These are phyloP conservation scores for Amanita molliuscula DNA, from an alignment of 768 basidiomycete genomes.

Conservation along the genomic window DNA sequence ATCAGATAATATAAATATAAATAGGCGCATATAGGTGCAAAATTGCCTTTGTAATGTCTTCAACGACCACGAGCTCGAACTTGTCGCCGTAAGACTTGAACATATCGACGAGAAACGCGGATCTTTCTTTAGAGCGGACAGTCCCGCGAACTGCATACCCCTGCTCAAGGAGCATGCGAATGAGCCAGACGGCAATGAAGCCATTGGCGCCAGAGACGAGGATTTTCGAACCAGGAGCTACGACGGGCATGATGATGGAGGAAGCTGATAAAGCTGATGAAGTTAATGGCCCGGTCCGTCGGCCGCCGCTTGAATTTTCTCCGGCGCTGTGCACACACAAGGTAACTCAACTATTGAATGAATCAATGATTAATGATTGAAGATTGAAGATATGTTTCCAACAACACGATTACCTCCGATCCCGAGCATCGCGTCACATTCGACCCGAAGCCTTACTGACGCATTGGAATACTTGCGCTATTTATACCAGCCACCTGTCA, in stretches of 20 bases:
- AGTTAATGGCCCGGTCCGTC: not conserved
- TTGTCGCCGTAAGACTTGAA: slow-evolving; percentile 45
- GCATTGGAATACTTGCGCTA: slow-evolving; percentile 38
- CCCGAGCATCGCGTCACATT: slow-evolving; percentile 25
- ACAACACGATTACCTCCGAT: slow-evolving; percentile 46
- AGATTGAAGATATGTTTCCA: slow-evolving; percentile 20
- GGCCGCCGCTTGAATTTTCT: not conserved
- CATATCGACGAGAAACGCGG: slow-evolving; percentile 38
- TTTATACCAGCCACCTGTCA: slow-evolving; percentile 54
- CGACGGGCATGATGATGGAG: slow-evolving; percentile 18
- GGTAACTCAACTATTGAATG: no score
- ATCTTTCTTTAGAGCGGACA: slow-evolving; percentile 54
- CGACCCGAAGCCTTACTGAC: slow-evolving; percentile 27
- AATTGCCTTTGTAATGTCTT: slow-evolving; percentile 44
- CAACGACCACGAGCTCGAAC: slow-evolving; percentile 57
- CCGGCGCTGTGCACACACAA: no score
- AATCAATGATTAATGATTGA: no score
- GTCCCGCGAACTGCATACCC: slow-evolving; percentile 61
- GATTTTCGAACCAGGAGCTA: slow-evolving; percentile 21
- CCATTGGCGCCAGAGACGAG: slow-evolving; percentile 54
- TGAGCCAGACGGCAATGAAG: slow-evolving; percentile 51
- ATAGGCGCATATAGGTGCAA: not conserved
- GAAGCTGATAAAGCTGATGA: no score
- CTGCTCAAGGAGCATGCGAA: slow-evolving; percentile 40
- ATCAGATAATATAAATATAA: not conserved